Base-by-base conservation (phyloP, 306 rosid genomes). In the Adenanthera pavonina region DNA sequence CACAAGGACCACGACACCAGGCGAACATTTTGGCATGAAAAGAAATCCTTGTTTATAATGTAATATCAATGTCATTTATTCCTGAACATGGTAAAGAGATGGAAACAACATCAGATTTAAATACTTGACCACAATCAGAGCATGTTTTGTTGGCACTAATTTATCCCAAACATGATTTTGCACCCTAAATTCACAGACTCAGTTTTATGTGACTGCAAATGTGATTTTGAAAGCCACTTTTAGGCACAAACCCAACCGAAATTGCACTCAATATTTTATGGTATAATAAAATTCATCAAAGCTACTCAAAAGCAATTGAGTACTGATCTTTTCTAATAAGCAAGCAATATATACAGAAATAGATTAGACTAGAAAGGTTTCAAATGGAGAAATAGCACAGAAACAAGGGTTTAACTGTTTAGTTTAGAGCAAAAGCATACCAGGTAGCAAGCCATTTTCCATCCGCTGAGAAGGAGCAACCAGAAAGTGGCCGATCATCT, bases 401-500 rank as follows among this genome's bases (percentile, higher is more conserved):
- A 13, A 64, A 68, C 2, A 19, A 74, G 59, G 36, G 69, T 76
- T 34, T 57, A 76, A 74, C 67, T 34, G 62, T 44, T 6, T 69
- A 82, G 68, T 56, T 78, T 56, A 60, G 12, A 44, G 57, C 16
- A 76, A 77, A 51, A 61, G 48, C 60, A 74, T 87, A 92, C 98
- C 97, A 88, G 40, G 99, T 89, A 77, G 97, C 97, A 66, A 95
- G 92, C 66, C 80, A 71, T 82, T 86, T 80, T 75, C 98, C 97
- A 88, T 92, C 95, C 1, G 60, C 83, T 9, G 97, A 92, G 70
- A 92, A 95, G 5, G 97, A 91, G 80, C 98, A 95, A 73, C 97
- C 92, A 51, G 90, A 87, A 86, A 95, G 98, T 16, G 98, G 97
- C 19, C 98, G 90, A 68, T 94, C 98, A 87, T 93, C 99, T 78